Base-by-base conservation (phyloP, 495 filamentous ascomycete genomes). In the Aspergillus panamensis region DNA sequence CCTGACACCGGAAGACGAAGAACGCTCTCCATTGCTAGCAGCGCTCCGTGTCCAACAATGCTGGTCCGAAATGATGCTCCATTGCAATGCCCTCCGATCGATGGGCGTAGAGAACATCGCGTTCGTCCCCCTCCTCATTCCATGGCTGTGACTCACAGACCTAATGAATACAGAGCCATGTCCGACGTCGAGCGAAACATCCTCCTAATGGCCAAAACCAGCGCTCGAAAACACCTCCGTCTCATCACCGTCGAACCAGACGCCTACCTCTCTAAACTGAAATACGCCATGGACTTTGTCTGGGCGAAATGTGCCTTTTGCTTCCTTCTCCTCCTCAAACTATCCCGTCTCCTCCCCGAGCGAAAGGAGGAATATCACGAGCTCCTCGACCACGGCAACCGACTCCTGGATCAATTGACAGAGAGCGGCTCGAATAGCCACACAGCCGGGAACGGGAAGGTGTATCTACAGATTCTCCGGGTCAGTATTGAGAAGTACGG, bases 251-350 rank as follows among this genome's bases (percentile, higher is more conserved):
- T 64, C 29, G 69, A 74, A 13, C 70, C 72, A 21, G 65, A 72
- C 51, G 66, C 72, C 32, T 82, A 82, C 57, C 69, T 81, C 13
- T 72, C 73, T 8, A 77, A 75, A 21, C 71, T 82, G 16, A 75
- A 73, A 57, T 81, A 78, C 52, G 75, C 77, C 0, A 80, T 80
- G 78, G 80, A 82, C 52, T 82, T 80, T 48, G 79, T 82, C 21
- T 80, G 78, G 77, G 80, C 80, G 1, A 82, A 82, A 62, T 79
- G 77, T 48, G 78, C 79, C 1, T 82, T 81, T 60, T 79, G 75
- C 19, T 78, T 80, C 48, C 65, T 82, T 0, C 66, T 82, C 1
- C 71, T 82, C 0, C 72, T 81, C 9, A 80, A 80, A 57, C 65
- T 82, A 6, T 75, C 79, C 0, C 72, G 75, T 12, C 74, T 81